Evolutionary conservation across 177 flowering plant genomes (phyloP), one percentile per base, ranked within the genome.

Genomic region (Vitis hybrid): DNA sequence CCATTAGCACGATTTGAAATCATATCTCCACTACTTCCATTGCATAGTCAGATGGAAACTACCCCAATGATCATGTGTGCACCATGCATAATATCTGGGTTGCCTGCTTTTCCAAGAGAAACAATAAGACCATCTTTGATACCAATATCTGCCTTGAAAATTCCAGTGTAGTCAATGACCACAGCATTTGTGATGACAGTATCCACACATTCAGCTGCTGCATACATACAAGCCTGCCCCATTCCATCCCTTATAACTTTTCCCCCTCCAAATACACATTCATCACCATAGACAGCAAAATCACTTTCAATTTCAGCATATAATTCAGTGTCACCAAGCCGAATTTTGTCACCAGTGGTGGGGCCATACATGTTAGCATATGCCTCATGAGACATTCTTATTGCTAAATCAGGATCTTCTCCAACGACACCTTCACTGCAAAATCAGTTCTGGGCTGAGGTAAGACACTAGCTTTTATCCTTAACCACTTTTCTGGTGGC

Each of bases 241-340:
- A 92, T 89, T 69, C 98, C 98, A 72, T 96, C 98, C 71, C 98
- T 85, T 68, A 96, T 62, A 69, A 93, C 99, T 84, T 96, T 96
- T 69, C 99, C 99, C 72, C 99, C 98, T 67, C 99, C 98, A 85
- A 96, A 96, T 26, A 91, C 87, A 78, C 97, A 87, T 80, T 96
- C 99, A 79, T 96, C 99, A 21, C 99, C 99, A 81, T 93, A 89
- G 58, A 87, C 82, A 69, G 94, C 81, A 83, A 71, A 87, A 75
- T 96, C 99, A 52, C 72, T 79, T 81, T 96, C 99, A 54, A 93
- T 82, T 85, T 91, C 91, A 51, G 97, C 97, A 82, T 76, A 84
- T 74, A 96, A 78, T 66, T 87, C 80, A 10, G 97, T 96, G 71
- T 96, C 98, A 74, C 98, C 99, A 17, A 96, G 91, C 60, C 89